Evolutionary conservation across 73 alveolate genomes (phyloP).

Genomic region (Uronychia setigera): DNA sequence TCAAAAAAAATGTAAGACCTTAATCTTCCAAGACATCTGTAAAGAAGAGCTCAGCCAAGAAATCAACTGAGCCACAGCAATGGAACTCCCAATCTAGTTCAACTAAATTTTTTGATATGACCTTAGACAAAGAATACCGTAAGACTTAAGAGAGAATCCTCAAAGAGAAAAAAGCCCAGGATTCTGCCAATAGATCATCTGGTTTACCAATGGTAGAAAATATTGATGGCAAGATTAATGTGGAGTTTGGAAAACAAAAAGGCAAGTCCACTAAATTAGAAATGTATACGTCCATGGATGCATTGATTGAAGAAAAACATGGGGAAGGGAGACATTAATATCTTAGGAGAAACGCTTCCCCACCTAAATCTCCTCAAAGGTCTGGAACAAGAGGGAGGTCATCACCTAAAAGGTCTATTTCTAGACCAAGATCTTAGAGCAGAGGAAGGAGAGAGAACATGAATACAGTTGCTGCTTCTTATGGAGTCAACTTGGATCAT

Average conservation of each 20-base stretch:
- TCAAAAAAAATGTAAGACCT: neutral
- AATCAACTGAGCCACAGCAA: neutral
- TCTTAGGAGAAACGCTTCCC: constrained; percentile 15
- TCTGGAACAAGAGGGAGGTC: neutral
- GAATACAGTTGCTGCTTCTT: neutral
- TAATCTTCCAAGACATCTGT: neutral
- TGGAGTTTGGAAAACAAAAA: constrained; percentile 22
- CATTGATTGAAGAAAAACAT: constrained; percentile 5
- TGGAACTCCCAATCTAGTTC: neutral
- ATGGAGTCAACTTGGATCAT: neutral
- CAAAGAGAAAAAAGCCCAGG: neutral
- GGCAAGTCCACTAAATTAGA: constrained; percentile 36
- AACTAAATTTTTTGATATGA: neutral
- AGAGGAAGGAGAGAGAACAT: neutral
- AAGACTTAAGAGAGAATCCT: neutral
- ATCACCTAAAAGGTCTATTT: neutral
- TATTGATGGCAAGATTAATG: constrained; percentile 23
- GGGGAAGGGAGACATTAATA: constrained; percentile 10
- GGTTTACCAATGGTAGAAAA: neutral
- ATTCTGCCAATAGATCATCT: neutral
- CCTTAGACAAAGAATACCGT: neutral
- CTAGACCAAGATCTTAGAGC: too few species aligned
- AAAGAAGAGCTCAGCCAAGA: neutral
- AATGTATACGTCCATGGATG: constrained; percentile 25
- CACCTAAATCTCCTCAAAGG: neutral